These are phyloP conservation scores for Camellia oleifera DNA, from an alignment of 179 eudicot genomes.

Conservation along the genomic window DNA sequence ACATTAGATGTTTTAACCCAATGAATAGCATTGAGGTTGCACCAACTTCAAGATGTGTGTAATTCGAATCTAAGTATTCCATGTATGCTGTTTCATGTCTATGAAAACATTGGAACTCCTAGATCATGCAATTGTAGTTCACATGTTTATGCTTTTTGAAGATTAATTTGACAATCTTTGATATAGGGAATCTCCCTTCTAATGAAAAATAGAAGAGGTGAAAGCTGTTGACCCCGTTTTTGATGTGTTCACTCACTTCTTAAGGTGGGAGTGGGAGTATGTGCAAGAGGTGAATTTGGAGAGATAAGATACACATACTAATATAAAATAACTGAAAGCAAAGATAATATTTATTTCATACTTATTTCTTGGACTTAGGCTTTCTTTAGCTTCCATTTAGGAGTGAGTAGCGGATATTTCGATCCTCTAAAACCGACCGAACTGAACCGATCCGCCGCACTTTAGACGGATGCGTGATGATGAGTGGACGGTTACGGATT, in stretches of 20 bases:
- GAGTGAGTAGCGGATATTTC: too few relatives aligned
- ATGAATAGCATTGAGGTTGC: background rate
- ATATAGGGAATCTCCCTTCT: background rate
- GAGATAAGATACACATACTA: background rate
- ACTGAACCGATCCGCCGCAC: too few relatives aligned
- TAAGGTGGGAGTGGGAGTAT: background rate
- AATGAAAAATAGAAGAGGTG: background rate
- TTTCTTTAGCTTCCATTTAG: background rate
- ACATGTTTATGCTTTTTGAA: background rate
- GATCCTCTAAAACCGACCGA: too few relatives aligned
- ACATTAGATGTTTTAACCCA: background rate
- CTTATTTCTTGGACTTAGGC: too few relatives aligned
- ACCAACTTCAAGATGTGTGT: background rate
- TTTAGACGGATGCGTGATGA: too few relatives aligned
- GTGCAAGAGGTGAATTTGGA: background rate
- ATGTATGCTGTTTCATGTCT: background rate
- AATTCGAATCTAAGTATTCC: background rate
- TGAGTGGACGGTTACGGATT: too few relatives aligned
- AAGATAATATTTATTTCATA: too few relatives aligned
- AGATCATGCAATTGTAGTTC: background rate
- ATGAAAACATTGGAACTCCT: background rate
- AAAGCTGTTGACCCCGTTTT: background rate
- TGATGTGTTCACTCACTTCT: background rate
- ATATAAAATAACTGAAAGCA: too few relatives aligned
- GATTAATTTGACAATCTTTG: conserved; percentile 1